Conservation (phyloP, 2,329 filamentous ascomycete genomes). For the Trichoderma afroharzianum region DNA sequence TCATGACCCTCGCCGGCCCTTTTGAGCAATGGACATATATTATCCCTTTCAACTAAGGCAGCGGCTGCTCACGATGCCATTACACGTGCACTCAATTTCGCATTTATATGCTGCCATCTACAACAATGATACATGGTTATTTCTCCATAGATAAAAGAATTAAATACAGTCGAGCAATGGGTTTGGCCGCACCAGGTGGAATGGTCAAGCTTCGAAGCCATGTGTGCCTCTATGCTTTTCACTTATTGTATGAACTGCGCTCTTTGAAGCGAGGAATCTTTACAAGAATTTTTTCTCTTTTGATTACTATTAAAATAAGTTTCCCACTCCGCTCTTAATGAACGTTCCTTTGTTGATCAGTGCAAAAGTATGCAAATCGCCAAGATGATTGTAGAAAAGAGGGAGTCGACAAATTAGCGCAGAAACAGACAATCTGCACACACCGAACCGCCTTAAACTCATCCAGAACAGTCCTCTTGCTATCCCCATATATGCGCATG, state of each 20-base stretch:
- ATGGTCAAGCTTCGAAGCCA: background rate
- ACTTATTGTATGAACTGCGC: background rate
- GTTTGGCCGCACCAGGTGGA: too few species aligned
- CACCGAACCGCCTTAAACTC: too few species aligned
- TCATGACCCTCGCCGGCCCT: background rate
- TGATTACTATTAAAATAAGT: too few species aligned
- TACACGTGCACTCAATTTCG: background rate
- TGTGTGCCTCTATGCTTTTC: background rate
- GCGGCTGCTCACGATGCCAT: background rate
- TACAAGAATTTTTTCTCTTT: too few species aligned
- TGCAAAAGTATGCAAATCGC: too few species aligned
- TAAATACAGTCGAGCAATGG: background rate
- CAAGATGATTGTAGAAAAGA: too few species aligned
- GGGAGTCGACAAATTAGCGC: too few species aligned
- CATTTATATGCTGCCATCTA: rapidly evolving
- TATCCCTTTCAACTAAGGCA: background rate
- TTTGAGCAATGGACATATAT: background rate
- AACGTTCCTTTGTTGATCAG: background rate
- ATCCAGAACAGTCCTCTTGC: too few species aligned
- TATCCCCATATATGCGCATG: too few species aligned
- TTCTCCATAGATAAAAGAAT: background rate
- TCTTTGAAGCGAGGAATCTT: too few species aligned
- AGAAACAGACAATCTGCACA: too few species aligned
- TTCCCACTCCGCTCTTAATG: background rate
- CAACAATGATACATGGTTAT: background rate